Base-by-base conservation (phyloP, 2,329 filamentous ascomycete species). In the Fusarium floridanum region DNA sequence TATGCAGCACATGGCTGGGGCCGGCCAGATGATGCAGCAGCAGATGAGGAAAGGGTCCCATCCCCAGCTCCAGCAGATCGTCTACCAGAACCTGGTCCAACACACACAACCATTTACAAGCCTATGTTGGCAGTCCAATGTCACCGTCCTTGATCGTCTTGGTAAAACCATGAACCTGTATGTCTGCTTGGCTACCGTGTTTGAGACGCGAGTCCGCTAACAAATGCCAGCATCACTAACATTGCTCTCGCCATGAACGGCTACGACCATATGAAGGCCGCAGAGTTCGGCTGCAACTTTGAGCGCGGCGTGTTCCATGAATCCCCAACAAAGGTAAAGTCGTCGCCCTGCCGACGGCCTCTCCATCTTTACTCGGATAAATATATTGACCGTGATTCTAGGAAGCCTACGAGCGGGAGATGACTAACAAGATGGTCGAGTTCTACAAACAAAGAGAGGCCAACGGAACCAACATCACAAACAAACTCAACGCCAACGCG, bases 1-100 rank as follows among this genome's bases (percentile, higher is more conserved):
- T 76, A 87, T 90, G 83, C 86, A 87, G 81, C 88, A 89, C 78
- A 89, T 90, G 87, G 85, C 83, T 79, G 83, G 82, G 70, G 83
- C 82, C 74, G 85, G 83, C 80, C 83, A 84, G 68, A 85, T 87
- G 81, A 83, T 86, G 80, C 83, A 83, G 76, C 83, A 85, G 71
- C 85, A 86, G 70, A 80, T 83, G 76, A 81, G 83, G 70, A 79
- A 80, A 57, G 77, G 78, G 50, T 76, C 74, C 61, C 63, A 48
- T 17, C 72, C 75, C 48, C 82, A 83, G 70, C 73, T 84, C 24
- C 83, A 84, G 60, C 80, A 84, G 45, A 74, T 83, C 17, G 81
- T 88, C 9, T 86, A 85, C 61, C 81, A 84, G 57, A 82, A 82
- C 24, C 80, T 87, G 20, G 72, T 83, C 7, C 77, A 81, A 53